Percentiles rank a stretch among this genome's conserved stretches.
Evolutionary conservation across 2,329 filamentous ascomycete species (phyloP).

Genomic region (Chaetomium sp.): DNA sequence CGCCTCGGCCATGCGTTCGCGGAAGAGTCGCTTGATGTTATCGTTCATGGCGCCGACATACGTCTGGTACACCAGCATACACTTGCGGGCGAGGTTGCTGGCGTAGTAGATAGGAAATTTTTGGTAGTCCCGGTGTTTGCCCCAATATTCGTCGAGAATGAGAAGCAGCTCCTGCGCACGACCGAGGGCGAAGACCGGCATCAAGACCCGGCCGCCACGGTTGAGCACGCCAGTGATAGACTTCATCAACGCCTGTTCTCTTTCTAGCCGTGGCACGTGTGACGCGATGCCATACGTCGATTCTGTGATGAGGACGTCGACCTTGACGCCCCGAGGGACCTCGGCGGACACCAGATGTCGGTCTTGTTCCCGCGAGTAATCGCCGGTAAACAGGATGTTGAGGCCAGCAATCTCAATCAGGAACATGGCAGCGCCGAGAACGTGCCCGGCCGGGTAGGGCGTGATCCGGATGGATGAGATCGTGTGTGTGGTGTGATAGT

Average conservation of each 20-base stretch:
- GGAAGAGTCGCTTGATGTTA: conserved; percentile 94
- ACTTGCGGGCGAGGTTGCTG: conserved; percentile 87
- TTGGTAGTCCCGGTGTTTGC: conserved; percentile 78
- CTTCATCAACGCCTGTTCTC: conserved; percentile 92
- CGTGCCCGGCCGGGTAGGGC: conserved; percentile 92
- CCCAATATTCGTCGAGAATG: conserved; percentile 97
- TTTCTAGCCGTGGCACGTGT: conserved; percentile 81
- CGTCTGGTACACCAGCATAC: conserved; percentile 98
- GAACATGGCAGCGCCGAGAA: conserved; percentile 98
- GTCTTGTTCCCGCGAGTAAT: conserved; percentile 94
- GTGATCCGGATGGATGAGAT: conserved; percentile 96
- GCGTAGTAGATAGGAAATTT: conserved; percentile 96
- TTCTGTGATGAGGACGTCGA: conserved; percentile 95
- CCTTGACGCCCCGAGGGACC: conserved; percentile 80
- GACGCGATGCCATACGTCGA: conserved; percentile 95
- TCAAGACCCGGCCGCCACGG: conserved; percentile 81
- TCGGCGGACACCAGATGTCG: conserved; percentile 90
- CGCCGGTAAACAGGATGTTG: conserved; percentile 95
- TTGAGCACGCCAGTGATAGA: conserved; percentile 87
- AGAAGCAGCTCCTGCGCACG: conserved; percentile 88
- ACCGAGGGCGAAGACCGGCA: conserved; percentile 93
- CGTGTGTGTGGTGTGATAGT: conserved; percentile 96
- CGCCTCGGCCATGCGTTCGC: conserved; percentile 84
- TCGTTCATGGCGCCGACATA: conserved; percentile 99
- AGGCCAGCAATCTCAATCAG: conserved; percentile 94